Evolutionary conservation across 202 grass and related monocot species (phyloP), one percentile per base, ranked within the genome.

Genomic region (Setaria viridis): DNA sequence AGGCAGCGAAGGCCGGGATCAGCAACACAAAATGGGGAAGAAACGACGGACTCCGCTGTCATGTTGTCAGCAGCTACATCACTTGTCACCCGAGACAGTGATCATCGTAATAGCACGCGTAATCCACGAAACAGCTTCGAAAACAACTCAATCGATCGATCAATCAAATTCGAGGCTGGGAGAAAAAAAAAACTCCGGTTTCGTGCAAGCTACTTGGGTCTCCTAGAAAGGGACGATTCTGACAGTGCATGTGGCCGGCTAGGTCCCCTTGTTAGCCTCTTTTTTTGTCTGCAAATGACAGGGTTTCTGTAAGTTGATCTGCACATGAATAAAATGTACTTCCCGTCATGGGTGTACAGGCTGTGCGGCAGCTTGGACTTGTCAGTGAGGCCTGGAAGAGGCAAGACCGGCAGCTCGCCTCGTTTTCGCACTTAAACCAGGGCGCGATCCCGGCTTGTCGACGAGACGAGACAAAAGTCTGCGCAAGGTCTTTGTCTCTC

Each of bases 381-480:
- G 48, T 56, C 71, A 65, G 81, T 21, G 32, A 37, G 70, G 37
- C n/a, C 13, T 1, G 47, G 14, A 16, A 49, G 11, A 15, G 4
- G n/a, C 20, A 11, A 32, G 37, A 39, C 13, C 55, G 14, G 19
- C 42, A 72, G 66, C 2, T 79, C 66, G 64, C 77, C 41, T 16
- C 17, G 74, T 34, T 77, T 57, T 47, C 33, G 74, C 56, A 13
- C 75, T 11, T 51, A 78, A 85, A 79, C 67, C 66, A 43, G 16
- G 76, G 33, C 57, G 76, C 55, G 32, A 60, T 63, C 70, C 76
- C 66, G 67, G 67, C 48, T 19, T 54, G 41, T 62, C 32, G 67
- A 72, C 0, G 70, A 32, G 6, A 59, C 11, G 41, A 49, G 34
- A 45, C 82, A 84, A 65, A 68, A 2, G 54, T 85, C 17, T 47